A percentile compares a stretch with the other conserved stretches of the same genome.
phyloP scores from a whole-genome alignment of 106 monocot species.

The Acanthochlamys bracteata region DNA sequence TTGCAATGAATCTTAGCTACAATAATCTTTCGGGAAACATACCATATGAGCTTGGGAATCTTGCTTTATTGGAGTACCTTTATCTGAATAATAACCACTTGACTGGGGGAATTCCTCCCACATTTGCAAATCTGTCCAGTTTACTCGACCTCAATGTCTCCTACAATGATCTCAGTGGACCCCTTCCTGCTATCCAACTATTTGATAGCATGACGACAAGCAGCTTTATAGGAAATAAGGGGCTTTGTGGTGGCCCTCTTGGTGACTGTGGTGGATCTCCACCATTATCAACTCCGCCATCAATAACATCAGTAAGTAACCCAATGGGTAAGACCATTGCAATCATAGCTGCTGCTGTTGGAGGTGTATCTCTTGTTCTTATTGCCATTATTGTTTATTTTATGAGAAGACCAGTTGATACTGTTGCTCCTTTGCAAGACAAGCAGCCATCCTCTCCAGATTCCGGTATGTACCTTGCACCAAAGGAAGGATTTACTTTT shows the following conservation, averaged over 20 bases:
- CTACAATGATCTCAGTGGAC: conserved; percentile 74
- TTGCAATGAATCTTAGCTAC: conserved; percentile 86
- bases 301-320: conserved; percentile 9
- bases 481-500: conserved; percentile 60
- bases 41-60: conserved; percentile 80
- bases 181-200: conserved; percentile 46
- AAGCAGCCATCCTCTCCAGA: conserved; percentile 34
- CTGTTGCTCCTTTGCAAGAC: conserved; percentile 55
- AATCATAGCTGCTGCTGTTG: conserved; percentile 60
- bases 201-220: conserved; percentile 56
- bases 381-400: conserved; percentile 58
- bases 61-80: conserved; percentile 56
- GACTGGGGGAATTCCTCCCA: conserved; percentile 69
- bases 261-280: conserved; percentile 31
- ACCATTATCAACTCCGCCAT: conserved; percentile 15
- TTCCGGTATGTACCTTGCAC: conserved; percentile 35
- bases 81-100: conserved; percentile 80
- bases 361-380: conserved; percentile 71
- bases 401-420: conserved; percentile 55
- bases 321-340: conserved; percentile 48
- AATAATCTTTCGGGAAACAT: conserved; percentile 70
- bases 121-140: conserved; percentile 76
- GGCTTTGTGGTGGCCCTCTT: conserved; percentile 81
- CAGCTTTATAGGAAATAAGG: conserved; percentile 74
- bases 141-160: conserved; percentile 76